These are phyloP conservation scores for Citrus cavaleriei DNA, from an alignment of 345 rosid genomes.

Conservation along the genomic window DNA sequence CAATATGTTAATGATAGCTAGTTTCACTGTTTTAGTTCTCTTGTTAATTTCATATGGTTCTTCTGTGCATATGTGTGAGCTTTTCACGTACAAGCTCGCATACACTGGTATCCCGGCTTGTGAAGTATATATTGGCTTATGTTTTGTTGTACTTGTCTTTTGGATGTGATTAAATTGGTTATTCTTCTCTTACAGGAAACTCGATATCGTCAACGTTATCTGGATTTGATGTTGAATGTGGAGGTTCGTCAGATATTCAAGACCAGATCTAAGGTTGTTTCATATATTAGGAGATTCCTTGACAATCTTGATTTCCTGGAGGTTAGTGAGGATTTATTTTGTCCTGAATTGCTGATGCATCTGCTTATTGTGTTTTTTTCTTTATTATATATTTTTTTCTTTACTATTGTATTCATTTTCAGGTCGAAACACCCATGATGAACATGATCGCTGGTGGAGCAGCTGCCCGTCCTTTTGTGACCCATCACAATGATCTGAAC, in stretches of 20 bases:
- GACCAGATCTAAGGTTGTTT: conserved; percentile 62
- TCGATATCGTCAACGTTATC: conserved; percentile 84
- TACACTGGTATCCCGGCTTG: not conserved
- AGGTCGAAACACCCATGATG: conserved; percentile 99
- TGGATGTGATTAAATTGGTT: not conserved
- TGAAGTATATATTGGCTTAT: not conserved
- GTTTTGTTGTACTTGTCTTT: not conserved
- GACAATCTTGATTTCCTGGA: conserved; percentile 69
- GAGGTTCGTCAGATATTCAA: conserved; percentile 76
- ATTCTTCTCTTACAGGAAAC: conserved; percentile 54
- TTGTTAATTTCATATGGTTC: not conserved
- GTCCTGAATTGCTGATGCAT: not conserved
- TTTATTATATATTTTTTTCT: not conserved
- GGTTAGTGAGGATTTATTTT: conserved; percentile 35
- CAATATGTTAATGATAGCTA: not conserved
- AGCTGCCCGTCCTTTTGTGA: conserved; percentile 92
- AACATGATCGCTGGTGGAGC: conserved; percentile 99
- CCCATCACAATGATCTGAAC: conserved; percentile 89
- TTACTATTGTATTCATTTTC: not conserved
- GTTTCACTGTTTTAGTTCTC: not conserved
- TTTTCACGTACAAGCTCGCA: not conserved
- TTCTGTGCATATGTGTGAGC: not conserved
- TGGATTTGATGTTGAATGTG: conserved; percentile 78
- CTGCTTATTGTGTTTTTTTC: not conserved
- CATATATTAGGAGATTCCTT: conserved; percentile 65